phyloP scores from a whole-genome alignment of 2,329 filamentous ascomycete species.

The Zopfia rhizophila region DNA sequence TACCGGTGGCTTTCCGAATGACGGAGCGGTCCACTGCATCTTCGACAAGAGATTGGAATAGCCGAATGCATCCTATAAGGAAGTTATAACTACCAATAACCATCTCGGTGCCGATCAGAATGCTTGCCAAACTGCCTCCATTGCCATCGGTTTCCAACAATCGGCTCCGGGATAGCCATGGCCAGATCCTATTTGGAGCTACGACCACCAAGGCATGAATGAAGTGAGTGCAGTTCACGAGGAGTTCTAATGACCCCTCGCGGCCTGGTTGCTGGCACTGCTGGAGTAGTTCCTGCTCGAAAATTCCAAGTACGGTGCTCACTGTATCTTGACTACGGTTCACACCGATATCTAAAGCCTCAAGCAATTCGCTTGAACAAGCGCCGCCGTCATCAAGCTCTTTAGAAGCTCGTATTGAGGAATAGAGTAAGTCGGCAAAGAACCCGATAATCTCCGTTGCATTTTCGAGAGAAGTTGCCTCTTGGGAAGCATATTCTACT shows the following conservation, averaged over 20 bases:
- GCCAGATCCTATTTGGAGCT: constrained; percentile 89
- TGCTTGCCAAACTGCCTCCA: constrained; percentile 78
- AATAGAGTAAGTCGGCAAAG: constrained; percentile 73
- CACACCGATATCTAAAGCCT: constrained; percentile 50
- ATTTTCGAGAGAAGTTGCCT: constrained; percentile 66
- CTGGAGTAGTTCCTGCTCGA: constrained; percentile 73
- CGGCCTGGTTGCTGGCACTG: constrained; percentile 65
- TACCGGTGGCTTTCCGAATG: constrained; percentile 69
- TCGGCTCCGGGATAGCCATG: constrained; percentile 83
- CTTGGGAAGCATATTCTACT: constrained; percentile 58
- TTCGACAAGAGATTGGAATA: constrained; percentile 80
- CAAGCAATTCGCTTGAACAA: constrained; percentile 42
- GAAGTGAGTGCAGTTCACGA: constrained; percentile 83
- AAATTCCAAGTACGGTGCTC: constrained; percentile 82
- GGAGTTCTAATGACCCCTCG: constrained; percentile 72
- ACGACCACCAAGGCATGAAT: constrained; percentile 75
- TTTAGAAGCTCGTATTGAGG: constrained; percentile 43
- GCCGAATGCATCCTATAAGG: constrained; percentile 74
- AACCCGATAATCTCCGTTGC: constrained; percentile 79
- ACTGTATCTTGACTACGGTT: constrained; percentile 76
- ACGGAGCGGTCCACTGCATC: constrained; percentile 78
- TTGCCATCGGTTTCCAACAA: constrained; percentile 81
- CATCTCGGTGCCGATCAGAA: constrained; percentile 86
- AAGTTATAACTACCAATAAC: constrained; percentile 80
- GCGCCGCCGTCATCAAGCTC: constrained; percentile 19